Evolutionary conservation across 768 basidiomycete genomes (phyloP).

Genomic region (Saitozyma podzolica): DNA sequence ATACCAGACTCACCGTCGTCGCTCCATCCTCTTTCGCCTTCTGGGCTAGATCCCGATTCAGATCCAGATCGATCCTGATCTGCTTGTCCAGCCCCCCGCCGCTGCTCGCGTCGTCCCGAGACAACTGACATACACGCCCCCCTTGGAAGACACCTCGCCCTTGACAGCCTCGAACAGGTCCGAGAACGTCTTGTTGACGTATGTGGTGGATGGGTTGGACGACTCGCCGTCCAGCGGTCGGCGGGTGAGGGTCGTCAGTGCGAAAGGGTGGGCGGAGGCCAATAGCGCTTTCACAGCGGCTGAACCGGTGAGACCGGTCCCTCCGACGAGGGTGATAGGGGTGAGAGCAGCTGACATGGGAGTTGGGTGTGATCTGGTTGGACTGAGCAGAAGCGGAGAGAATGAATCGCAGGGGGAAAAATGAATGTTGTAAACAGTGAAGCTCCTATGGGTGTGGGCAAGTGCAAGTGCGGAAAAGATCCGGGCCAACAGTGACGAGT

Average conservation of each 20-base stretch:
- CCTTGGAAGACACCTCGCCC: slow-evolving; percentile 7
- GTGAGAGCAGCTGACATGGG: not conserved
- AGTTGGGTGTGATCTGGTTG: too few species aligned
- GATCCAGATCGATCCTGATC: slow-evolving; percentile 40
- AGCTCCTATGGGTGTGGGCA: too few species aligned
- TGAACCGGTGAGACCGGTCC: slow-evolving; percentile 48
- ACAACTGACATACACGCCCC: slow-evolving; percentile 37
- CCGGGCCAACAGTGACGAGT: too few species aligned
- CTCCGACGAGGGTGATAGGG: slow-evolving; percentile 41
- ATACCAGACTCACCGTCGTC: slow-evolving; percentile 30
- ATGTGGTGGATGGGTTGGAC: slow-evolving; percentile 12
- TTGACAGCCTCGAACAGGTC: slow-evolving; percentile 20
- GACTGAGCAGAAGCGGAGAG: too few species aligned
- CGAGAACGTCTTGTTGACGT: slow-evolving; percentile 23
- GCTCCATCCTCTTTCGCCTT: slow-evolving; percentile 45
- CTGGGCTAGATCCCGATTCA: slow-evolving; percentile 45
- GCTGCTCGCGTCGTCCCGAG: slow-evolving; percentile 44
- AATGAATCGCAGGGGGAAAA: too few species aligned
- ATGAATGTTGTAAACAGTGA: too few species aligned
- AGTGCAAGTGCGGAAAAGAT: too few species aligned
- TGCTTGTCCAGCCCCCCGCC: slow-evolving; percentile 42
- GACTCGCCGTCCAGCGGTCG: slow-evolving; percentile 16
- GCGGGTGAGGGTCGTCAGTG: slow-evolving; percentile 44
- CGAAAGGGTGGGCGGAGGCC: slow-evolving; percentile 25
- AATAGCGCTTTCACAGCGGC: slow-evolving; percentile 32